A percentile compares a stretch with the other conserved stretches of the same genome.
Evolutionary conservation across 805 yeast genomes (phyloP).

Genomic region (Ogataea saltuana): DNA sequence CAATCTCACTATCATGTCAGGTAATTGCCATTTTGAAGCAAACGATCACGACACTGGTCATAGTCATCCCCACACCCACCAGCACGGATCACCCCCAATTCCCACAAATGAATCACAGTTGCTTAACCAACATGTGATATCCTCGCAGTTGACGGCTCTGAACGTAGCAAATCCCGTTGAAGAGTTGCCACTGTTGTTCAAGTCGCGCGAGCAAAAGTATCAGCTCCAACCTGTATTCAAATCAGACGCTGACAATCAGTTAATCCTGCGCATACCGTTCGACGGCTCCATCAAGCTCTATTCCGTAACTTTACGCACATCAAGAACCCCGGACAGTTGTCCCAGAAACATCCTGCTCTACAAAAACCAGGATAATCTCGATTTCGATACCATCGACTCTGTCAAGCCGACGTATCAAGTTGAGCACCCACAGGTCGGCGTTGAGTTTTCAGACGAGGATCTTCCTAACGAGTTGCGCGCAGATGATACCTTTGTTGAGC

Average conservation of each 20-base stretch:
- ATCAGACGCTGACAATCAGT: slow-evolving; percentile 78
- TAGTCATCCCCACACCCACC: slow-evolving; percentile 37
- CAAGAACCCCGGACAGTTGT: slow-evolving; percentile 57
- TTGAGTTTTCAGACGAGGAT: slow-evolving; percentile 35
- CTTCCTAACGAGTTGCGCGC: slow-evolving; percentile 37
- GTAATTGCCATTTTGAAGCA: slow-evolving; percentile 22
- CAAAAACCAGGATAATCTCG: slow-evolving; percentile 70
- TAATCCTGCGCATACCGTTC: slow-evolving; percentile 78
- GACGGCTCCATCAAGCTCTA: slow-evolving; percentile 65
- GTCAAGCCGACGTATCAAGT: slow-evolving; percentile 51
- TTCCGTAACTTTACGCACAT: slow-evolving; percentile 69
- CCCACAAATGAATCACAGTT: slow-evolving; percentile 73
- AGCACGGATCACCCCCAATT: slow-evolving; percentile 57
- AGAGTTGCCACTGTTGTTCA: slow-evolving; percentile 55
- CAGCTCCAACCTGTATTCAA: slow-evolving; percentile 45
- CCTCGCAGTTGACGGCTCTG: slow-evolving; percentile 58
- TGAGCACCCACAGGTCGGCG: slow-evolving; percentile 67
- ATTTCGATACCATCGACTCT: slow-evolving; percentile 62
- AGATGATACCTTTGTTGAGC: slow-evolving; percentile 69
- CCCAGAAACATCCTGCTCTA: slow-evolving; percentile 70
- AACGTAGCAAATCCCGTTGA: slow-evolving; percentile 57
- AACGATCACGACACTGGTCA: slow-evolving; percentile 21
- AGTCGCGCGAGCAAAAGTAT: slow-evolving; percentile 49
- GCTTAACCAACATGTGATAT: slow-evolving; percentile 60
- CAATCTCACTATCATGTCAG: slow-evolving; percentile 25